These are phyloP conservation scores for Colletotrichum sp. DNA, from an alignment of 2,329 filamentous ascomycete genomes.

Conservation along the genomic window DNA sequence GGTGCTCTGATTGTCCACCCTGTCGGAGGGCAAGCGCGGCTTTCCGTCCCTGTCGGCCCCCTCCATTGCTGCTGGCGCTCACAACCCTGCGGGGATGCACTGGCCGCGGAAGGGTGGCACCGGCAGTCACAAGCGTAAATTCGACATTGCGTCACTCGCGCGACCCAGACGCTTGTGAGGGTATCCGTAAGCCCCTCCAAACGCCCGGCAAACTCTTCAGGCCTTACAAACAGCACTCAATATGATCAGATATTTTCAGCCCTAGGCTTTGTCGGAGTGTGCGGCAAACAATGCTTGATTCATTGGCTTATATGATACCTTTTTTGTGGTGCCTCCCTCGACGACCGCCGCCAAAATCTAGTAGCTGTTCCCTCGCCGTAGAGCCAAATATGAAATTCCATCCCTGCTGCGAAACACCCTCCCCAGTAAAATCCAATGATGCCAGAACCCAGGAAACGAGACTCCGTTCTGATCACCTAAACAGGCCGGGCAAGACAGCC, in stretches of 20 bases:
- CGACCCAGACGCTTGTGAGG: background rate
- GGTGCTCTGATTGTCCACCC: background rate
- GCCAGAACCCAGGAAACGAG: constrained; percentile 11
- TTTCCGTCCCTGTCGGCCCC: constrained; percentile 1
- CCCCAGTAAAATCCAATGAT: constrained; percentile 18
- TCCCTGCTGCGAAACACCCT: background rate
- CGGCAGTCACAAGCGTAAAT: background rate
- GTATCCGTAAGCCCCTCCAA: background rate
- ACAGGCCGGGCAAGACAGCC: constrained; percentile 10
- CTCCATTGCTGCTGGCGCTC: background rate
- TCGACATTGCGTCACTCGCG: constrained; percentile 5
- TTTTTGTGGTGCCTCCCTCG: background rate
- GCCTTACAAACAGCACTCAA: background rate
- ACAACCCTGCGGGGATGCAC: background rate
- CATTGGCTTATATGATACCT: constrained; percentile 5
- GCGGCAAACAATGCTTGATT: background rate
- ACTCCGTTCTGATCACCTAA: constrained; percentile 14
- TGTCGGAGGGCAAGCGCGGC: background rate
- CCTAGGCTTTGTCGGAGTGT: background rate
- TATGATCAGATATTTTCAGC: background rate
- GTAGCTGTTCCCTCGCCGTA: background rate
- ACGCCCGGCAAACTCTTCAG: background rate
- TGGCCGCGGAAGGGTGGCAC: background rate
- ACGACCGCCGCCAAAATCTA: background rate
- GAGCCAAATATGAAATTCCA: background rate